Conservation (phyloP, 805 yeast genomes). For the Starmerella apis region DNA sequence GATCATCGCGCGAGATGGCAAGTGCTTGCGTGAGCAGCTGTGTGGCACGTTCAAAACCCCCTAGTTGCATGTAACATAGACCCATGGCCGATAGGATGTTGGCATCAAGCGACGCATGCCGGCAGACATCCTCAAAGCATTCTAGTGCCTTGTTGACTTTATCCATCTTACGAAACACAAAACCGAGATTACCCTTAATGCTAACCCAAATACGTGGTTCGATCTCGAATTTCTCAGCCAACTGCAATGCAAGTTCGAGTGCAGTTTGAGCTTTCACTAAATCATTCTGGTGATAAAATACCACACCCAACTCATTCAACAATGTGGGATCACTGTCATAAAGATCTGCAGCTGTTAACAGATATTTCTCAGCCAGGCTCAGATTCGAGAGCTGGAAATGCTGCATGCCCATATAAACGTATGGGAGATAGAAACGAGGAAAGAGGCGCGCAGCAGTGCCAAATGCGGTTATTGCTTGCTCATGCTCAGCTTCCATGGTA, state of each 20-base stretch:
- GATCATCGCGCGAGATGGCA: constrained; percentile 67
- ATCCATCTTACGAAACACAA: constrained; percentile 31
- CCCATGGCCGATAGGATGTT: constrained; percentile 79
- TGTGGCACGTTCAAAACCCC: constrained; percentile 55
- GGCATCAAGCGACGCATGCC: constrained; percentile 57
- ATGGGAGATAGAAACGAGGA: constrained; percentile 67
- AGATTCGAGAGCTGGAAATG: constrained; percentile 78
- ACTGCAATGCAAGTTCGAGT: constrained; percentile 22
- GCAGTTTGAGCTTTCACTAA: constrained; percentile 51
- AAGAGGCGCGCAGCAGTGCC: constrained; percentile 89
- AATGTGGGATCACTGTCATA: constrained; percentile 81
- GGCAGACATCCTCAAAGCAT: constrained; percentile 67
- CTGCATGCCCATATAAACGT: constrained; percentile 90
- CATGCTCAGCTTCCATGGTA: constrained; percentile 98
- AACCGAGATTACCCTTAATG: constrained; percentile 34
- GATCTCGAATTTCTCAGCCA: constrained; percentile 39
- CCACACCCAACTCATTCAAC: constrained; percentile 85
- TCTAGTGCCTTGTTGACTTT: constrained; percentile 60
- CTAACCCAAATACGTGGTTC: constrained; percentile 79
- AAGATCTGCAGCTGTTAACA: constrained; percentile 59
- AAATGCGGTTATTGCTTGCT: constrained; percentile 93
- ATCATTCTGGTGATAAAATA: constrained; percentile 68
- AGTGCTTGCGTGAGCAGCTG: constrained; percentile 71
- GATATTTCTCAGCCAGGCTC: constrained; percentile 75
- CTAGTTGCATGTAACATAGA: constrained; percentile 61